phyloP scores from a whole-genome alignment of 1,139 yeast genomes.

The Yamadazyma oceani region DNA sequence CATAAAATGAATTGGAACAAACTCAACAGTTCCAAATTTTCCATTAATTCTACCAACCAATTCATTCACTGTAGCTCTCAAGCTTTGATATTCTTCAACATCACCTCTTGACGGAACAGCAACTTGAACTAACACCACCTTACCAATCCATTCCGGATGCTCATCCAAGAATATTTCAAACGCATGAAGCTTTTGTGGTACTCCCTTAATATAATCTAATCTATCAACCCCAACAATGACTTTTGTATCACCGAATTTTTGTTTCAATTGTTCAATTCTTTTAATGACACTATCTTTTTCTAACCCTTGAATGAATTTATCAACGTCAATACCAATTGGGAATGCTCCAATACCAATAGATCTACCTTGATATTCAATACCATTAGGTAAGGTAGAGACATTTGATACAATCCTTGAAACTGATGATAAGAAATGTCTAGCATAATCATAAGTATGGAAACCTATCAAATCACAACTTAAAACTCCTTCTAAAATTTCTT shows the following conservation, averaged over 20 bases:
- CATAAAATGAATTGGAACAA: conserved; percentile 95
- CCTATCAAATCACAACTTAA: conserved; percentile 94
- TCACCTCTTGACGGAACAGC: conserved; percentile 98
- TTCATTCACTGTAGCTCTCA: conserved; percentile 93
- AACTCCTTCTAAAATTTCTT: conserved; percentile 88
- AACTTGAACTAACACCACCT: conserved; percentile 91
- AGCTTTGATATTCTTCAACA: conserved; percentile 94
- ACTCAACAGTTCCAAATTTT: conserved; percentile 92
- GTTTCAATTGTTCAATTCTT: conserved; percentile 62
- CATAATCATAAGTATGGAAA: conserved; percentile 98
- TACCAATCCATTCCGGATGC: conserved; percentile 98
- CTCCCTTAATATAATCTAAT: conserved; percentile 94
- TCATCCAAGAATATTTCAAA: conserved; percentile 88
- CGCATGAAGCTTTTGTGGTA: conserved; percentile 94
- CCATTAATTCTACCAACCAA: conserved; percentile 97
- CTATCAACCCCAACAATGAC: conserved; percentile 96
- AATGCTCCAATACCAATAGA: conserved; percentile 90
- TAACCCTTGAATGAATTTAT: conserved; percentile 81
- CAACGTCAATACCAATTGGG: conserved; percentile 98
- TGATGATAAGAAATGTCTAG: conserved; percentile 92
- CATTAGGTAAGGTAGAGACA: conserved; percentile 86
- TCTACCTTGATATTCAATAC: conserved; percentile 76
- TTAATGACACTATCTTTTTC: conserved; percentile 59
- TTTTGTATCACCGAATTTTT: conserved; percentile 67
- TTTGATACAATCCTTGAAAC: conserved; percentile 79